These are phyloP conservation scores for Trichomonascus vanleenenianus DNA, from an alignment of 805 yeast genomes.

Conservation along the genomic window DNA sequence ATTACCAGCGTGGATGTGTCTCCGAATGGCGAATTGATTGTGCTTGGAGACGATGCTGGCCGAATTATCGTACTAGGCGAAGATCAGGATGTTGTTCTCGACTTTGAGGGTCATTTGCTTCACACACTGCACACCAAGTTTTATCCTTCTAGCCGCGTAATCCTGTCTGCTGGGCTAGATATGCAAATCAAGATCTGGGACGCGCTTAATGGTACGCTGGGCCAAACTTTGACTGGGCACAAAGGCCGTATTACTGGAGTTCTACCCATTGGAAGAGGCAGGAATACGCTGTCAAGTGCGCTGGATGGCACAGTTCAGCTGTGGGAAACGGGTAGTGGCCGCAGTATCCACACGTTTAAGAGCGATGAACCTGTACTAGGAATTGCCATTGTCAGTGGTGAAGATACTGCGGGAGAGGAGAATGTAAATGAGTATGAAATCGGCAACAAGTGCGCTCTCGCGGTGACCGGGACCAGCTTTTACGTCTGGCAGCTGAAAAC, in stretches of 20 bases:
- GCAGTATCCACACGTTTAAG: constrained; percentile 34
- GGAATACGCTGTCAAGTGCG: constrained; percentile 54
- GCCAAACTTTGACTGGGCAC: constrained; percentile 48
- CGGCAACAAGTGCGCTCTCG: constrained; percentile 29
- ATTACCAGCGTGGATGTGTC: constrained; percentile 33
- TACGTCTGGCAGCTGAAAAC: constrained; percentile 8
- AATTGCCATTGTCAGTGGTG: neutral
- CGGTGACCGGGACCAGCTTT: constrained; percentile 32
- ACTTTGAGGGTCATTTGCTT: constrained; percentile 41
- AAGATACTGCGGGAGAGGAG: neutral
- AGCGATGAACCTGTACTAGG: constrained; percentile 8
- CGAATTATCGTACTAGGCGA: constrained; percentile 21
- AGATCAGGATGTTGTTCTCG: constrained; percentile 11
- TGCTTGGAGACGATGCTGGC: constrained; percentile 33
- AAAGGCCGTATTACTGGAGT: constrained; percentile 40
- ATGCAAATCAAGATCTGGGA: constrained; percentile 57
- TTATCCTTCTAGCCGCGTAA: constrained; percentile 61
- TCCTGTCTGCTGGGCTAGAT: constrained; percentile 54
- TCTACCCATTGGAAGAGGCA: constrained; percentile 52
- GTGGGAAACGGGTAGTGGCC: constrained; percentile 66
- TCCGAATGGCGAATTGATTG: constrained; percentile 22
- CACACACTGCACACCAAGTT: constrained; percentile 39
- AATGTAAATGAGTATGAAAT: constrained; percentile 41
- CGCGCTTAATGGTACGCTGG: constrained; percentile 36
- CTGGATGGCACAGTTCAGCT: constrained; percentile 45